phyloP scores from a whole-genome alignment of 495 filamentous ascomycete genomes.

The Hypoxylon fuscum region DNA sequence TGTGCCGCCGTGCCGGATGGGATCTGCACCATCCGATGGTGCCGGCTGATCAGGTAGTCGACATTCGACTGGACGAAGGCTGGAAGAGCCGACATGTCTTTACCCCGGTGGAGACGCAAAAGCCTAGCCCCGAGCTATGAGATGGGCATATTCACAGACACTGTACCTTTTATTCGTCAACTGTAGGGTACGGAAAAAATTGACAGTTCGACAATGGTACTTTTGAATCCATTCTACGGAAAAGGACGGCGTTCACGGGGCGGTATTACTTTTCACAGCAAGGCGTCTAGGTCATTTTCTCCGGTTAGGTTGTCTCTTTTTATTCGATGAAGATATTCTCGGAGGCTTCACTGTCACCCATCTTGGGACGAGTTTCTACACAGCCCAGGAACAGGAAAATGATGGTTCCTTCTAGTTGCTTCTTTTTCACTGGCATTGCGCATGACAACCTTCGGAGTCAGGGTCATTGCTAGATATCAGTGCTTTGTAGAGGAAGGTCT shows the following conservation, averaged over 20 bases:
- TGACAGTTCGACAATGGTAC: background rate
- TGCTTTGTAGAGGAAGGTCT: too few species aligned
- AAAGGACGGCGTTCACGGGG: constrained; percentile 1
- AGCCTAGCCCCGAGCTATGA: background rate
- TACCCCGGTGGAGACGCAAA: constrained; percentile 34
- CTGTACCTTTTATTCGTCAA: background rate
- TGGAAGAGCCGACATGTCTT: constrained; percentile 73
- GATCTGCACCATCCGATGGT: constrained; percentile 90
- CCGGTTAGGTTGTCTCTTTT: background rate
- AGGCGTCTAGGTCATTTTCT: constrained; percentile 13
- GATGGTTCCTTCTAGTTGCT: too few species aligned
- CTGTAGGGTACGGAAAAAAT: background rate
- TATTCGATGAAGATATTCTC: background rate
- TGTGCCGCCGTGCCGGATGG: constrained; percentile 88
- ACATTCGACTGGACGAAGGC: constrained; percentile 66
- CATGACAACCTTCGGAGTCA: too few species aligned
- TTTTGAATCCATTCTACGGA: background rate
- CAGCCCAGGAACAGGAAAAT: too few species aligned
- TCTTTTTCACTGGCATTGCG: too few species aligned
- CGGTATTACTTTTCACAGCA: constrained; percentile 20
- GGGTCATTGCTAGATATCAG: too few species aligned
- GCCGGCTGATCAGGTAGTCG: constrained; percentile 68
- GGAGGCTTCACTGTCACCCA: too few species aligned
- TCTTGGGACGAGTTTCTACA: too few species aligned
- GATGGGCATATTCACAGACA: background rate